Conservation (phyloP, 192 early-diverging fungal species). For the Phlyctochytrium bullatum region DNA sequence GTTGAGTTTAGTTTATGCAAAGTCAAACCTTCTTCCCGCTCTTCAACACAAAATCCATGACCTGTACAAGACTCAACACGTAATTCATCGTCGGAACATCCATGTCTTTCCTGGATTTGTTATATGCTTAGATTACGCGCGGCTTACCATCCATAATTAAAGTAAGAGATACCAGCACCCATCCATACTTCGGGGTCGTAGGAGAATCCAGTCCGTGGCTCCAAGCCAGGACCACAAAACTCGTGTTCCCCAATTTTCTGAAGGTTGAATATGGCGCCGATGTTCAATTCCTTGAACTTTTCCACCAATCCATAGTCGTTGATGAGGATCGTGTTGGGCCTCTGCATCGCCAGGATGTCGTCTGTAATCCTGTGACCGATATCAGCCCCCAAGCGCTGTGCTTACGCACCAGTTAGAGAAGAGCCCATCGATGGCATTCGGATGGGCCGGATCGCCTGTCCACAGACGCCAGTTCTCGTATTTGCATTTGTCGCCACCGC, state of each 20-base stretch:
- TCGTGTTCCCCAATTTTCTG: constrained; percentile 44
- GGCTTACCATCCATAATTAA: constrained; percentile 46
- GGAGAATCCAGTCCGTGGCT: constrained; percentile 28
- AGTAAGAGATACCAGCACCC: constrained; percentile 41
- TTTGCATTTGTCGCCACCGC: constrained; percentile 44
- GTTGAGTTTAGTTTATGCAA: background rate
- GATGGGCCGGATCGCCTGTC: constrained; percentile 22
- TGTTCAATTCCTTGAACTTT: constrained; percentile 21
- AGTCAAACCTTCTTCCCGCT: constrained; percentile 22
- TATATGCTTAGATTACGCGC: background rate
- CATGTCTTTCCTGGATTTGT: constrained; percentile 33
- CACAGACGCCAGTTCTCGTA: constrained; percentile 26
- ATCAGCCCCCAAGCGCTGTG: background rate
- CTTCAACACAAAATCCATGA: constrained; percentile 44
- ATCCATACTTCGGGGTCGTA: constrained; percentile 49
- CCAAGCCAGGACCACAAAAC: constrained; percentile 43
- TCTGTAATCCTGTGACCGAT: constrained; percentile 34
- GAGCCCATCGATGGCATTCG: constrained; percentile 45
- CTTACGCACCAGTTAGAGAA: constrained; percentile 35
- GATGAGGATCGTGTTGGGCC: constrained; percentile 45
- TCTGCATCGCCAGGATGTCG: constrained; percentile 45
- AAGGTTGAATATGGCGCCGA: constrained; percentile 44
- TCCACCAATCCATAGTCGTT: constrained; percentile 23
- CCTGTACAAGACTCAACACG: constrained; percentile 44
- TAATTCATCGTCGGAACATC: constrained; percentile 37